phyloP scores from a whole-genome alignment of 2,329 filamentous ascomycete species.

The Elsinoe batatas region DNA sequence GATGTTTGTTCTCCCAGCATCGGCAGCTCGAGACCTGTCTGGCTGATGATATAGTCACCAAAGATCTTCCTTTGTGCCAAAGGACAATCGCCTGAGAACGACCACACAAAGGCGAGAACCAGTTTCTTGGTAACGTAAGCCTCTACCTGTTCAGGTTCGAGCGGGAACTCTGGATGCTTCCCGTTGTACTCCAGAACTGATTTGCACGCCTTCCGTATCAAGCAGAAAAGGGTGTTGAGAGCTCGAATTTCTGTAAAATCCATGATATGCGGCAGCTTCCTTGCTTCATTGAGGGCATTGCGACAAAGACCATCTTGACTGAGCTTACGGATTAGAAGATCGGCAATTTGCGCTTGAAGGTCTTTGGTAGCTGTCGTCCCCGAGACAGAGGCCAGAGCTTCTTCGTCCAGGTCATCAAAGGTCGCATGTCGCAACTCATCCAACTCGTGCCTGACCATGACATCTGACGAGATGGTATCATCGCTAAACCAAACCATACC shows the following conservation, averaged over 20 bases:
- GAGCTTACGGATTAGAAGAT: conserved; percentile 65
- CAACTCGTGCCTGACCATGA: conserved; percentile 90
- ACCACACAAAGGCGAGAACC: conserved; percentile 86
- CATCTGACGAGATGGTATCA: conserved; percentile 83
- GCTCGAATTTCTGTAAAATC: conserved; percentile 88
- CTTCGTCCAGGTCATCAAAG: conserved; percentile 94
- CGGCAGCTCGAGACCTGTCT: conserved; percentile 80
- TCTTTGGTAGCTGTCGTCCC: conserved; percentile 55
- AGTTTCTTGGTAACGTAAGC: conserved; percentile 88
- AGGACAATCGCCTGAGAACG: conserved; percentile 88
- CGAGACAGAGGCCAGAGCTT: conserved; percentile 51
- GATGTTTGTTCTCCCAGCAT: conserved; percentile 65
- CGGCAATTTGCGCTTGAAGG: conserved; percentile 70
- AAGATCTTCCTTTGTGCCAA: conserved; percentile 78
- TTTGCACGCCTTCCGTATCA: conserved; percentile 87
- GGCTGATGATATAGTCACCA: conserved; percentile 70
- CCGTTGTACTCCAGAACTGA: conserved; percentile 93
- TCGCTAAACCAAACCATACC: conserved; percentile 99
- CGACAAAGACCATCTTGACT: conserved; percentile 71
- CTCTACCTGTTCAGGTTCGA: conserved; percentile 84
- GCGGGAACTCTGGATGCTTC: conserved; percentile 85
- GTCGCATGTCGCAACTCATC: conserved; percentile 69
- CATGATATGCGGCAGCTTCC: conserved; percentile 89
- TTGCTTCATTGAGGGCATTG: conserved; percentile 65
- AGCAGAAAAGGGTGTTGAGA: conserved; percentile 84